Evolutionary conservation across 352 stramenopile species (phyloP), one percentile per base, ranked within the genome.

Genomic region (Phytopythium cucurbitacearum): DNA sequence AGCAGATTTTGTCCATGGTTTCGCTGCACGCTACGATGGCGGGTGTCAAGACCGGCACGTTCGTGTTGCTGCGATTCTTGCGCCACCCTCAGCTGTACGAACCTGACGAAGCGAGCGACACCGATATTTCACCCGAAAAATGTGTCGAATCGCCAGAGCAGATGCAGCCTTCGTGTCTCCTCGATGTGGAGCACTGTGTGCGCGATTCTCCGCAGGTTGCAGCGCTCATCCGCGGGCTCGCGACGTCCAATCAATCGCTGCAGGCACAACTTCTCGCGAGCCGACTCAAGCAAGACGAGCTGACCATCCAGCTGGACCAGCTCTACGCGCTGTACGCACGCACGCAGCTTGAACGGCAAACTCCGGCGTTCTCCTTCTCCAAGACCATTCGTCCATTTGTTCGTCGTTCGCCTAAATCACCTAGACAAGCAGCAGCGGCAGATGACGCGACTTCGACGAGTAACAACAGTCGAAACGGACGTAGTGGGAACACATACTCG

Each of bases 291-390:
- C 71, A 75, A 47, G 73, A 77, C 47, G 75, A 89, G 40, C 77
- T 84, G 46, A 67, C 45, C 16, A 80, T 85, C 44, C 77, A 89
- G 38, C 66, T 89, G 4, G 75, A 89, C 21, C 75, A 89, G 37
- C 63, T 89, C 3, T 72, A 89, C 36, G 58, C 71, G 13, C 59
- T 88, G 1, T 88, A 88, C 33, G 70, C 74, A 4, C 60, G 64
- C 10, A 81, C 65, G 1, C 65, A 76, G 41, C 46, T 72, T 3
- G 68, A 81, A 33, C 11, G 37, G 0, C 58, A 36, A 0, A 52
- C 71, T 7, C 63, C 67, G 2, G 13, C 62, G 10, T 74, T 80
- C 36, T 71, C 65, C 6, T 34, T 82, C 2, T 64, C 71, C 5
- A 87, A 77, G 50, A 64, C 56, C 8, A 51, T 80, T 35, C 53